Conservation (phyloP, 495 filamentous ascomycete species). For the Bryoglossum gracile region DNA sequence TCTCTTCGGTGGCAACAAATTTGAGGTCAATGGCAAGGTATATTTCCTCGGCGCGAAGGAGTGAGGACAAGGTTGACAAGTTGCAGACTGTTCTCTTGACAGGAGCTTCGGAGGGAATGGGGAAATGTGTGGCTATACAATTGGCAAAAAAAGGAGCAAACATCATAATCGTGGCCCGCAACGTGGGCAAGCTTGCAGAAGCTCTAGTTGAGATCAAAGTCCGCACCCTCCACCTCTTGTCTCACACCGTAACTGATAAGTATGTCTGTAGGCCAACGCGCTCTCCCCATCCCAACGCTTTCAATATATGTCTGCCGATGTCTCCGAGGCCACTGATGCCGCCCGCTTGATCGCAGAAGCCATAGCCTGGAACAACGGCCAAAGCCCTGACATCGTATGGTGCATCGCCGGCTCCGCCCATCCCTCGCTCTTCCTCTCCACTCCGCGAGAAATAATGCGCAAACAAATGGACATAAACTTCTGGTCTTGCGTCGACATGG, state of each 20-base stretch:
- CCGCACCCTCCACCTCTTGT: slow-evolving; percentile 11
- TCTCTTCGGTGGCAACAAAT: slow-evolving; percentile 20
- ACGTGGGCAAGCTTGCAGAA: slow-evolving; percentile 62
- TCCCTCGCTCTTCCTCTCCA: slow-evolving; percentile 75
- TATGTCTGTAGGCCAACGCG: slow-evolving; percentile 50
- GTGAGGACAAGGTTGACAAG: neutral
- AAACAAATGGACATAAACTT: slow-evolving; percentile 89
- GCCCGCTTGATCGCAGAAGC: slow-evolving; percentile 61
- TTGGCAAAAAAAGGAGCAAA: slow-evolving; percentile 80
- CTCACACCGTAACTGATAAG: slow-evolving; percentile 1
- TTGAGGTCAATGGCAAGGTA: slow-evolving; percentile 25
- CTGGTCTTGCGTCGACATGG: slow-evolving; percentile 80
- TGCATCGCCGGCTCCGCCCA: slow-evolving; percentile 73
- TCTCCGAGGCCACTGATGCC: slow-evolving; percentile 61
- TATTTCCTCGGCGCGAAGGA: neutral
- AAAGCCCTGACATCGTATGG: slow-evolving; percentile 81
- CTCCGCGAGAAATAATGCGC: slow-evolving; percentile 52
- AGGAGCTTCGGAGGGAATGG: slow-evolving; percentile 91
- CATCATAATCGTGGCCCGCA: slow-evolving; percentile 76
- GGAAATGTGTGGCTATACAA: slow-evolving; percentile 60
- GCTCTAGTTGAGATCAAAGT: slow-evolving; percentile 62
- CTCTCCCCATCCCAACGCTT: slow-evolving; percentile 64
- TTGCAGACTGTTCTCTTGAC: slow-evolving; percentile 76
- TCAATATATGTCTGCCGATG: slow-evolving; percentile 76
- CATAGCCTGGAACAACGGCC: slow-evolving; percentile 73